Conservation (phyloP, 139 green algal species). For the Nannochloris sp. region DNA sequence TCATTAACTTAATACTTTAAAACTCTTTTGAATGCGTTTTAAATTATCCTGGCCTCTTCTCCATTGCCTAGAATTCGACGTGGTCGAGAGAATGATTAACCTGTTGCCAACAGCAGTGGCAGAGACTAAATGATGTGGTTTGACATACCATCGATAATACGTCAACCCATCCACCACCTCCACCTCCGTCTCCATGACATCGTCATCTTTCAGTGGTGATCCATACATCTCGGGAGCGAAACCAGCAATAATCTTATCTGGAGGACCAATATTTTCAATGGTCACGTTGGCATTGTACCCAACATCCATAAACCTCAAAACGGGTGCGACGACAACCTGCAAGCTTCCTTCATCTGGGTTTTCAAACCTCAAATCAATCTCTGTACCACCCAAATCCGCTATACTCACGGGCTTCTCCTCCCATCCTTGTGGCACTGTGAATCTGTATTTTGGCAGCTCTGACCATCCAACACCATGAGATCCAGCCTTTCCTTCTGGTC, state of each 20-base stretch:
- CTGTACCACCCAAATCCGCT: conserved; percentile 87
- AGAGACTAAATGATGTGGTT: conserved; percentile 49
- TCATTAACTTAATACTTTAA: conserved; percentile 7
- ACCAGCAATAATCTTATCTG: conserved; percentile 68
- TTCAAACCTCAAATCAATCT: conserved; percentile 62
- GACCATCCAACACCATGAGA: conserved; percentile 84
- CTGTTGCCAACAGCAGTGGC: conserved; percentile 65
- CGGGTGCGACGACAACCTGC: conserved; percentile 78
- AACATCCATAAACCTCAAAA: conserved; percentile 71
- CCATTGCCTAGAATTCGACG: conserved; percentile 53
- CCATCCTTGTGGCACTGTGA: conserved; percentile 70
- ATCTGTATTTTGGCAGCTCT: conserved; percentile 81
- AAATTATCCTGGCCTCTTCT: conserved; percentile 34
- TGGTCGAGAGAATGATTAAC: conserved; percentile 63
- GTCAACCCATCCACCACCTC: conserved; percentile 28
- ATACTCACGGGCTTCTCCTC: conserved; percentile 87
- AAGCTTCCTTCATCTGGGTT: conserved; percentile 56
- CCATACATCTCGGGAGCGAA: conserved; percentile 86
- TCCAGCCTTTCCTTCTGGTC: conserved; percentile 75
- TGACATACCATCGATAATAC: conserved; percentile 67
- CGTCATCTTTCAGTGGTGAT: conserved; percentile 43
- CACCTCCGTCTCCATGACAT: conserved; percentile 27
- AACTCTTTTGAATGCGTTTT: conserved; percentile 31
- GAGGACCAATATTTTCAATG: conserved; percentile 58
- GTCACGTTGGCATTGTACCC: conserved; percentile 40